Evolutionary conservation across 2,329 filamentous ascomycete genomes (phyloP), one percentile per base, ranked within the genome.

Genomic region (Orbilia javanica): DNA sequence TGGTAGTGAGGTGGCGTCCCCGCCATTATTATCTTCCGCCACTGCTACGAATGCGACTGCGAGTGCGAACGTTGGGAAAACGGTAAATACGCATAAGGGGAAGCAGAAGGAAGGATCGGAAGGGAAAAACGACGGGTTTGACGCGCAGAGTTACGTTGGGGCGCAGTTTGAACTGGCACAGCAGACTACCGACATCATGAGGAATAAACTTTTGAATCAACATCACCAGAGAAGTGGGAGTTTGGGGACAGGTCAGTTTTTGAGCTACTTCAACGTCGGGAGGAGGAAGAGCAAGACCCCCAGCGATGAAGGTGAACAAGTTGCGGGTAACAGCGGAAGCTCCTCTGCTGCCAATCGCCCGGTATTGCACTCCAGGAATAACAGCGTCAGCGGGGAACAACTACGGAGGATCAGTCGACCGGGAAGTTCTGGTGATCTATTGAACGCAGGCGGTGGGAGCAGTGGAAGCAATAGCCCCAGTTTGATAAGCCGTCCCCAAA

Each of bases 111-210:
- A 55, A 20, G 42, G 3, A 44, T 11, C n/a, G 13, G 39, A 18
- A 7, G 15, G 7, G 8, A 3, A n/a, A 44, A n/a, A 60, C 20
- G 27, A 31, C 13, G 66, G 42, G 18, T 65, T 67, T 20, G 73
- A 71, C 39, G 74, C 74, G 18, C 31, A 78, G 27, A 36, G 31
- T n/a, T 78, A 72, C 22, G 67, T 78, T 22, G 39, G 50, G 13
- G 67, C 57, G 34, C 62, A 78, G 34, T 68, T 68, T n/a, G 63
- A 57, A 10, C 4, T 72, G 6, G 67, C 74, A 1, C 74, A 78
- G 60, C 73, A 77, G 66, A 71, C 52, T 42, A 60, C 66, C n/a
- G 74, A 72, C 25, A 48, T 29, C 46, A 72, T 71, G 52, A 46
- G 74, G 22, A 57, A 64, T 25, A 67, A 57, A 48, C 39, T 78